A percentile compares a stretch with the other conserved stretches of the same genome.
Conservation (phyloP, 257 asterid species). For the Mentha longifolia region DNA sequence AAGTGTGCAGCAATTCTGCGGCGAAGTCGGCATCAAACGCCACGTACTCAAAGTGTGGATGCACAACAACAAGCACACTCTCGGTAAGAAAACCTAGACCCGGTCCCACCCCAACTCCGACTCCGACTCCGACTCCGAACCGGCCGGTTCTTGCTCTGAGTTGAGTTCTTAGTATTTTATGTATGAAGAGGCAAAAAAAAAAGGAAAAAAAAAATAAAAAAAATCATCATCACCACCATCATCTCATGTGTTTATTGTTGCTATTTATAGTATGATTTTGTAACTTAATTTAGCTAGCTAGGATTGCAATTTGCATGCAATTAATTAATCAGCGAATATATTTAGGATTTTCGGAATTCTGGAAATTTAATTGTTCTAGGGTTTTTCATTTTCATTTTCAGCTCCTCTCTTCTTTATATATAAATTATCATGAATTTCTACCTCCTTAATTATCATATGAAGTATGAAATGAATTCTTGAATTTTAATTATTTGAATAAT, state of each 20-base stretch:
- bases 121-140: too few relatives aligned
- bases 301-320: constrained; percentile 35
- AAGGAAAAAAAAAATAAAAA: not conserved
- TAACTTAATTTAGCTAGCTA: constrained; percentile 24
- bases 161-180: constrained; percentile 23
- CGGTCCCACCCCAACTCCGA: too few relatives aligned
- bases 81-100: constrained; percentile 47
- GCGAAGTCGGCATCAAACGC: constrained; percentile 46
- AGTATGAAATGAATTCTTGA: not conserved
- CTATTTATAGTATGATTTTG: constrained; percentile 32
- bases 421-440: not conserved
- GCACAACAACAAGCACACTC: constrained; percentile 55
- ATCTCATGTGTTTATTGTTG: constrained; percentile 16
- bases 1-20: constrained; percentile 44
- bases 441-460: too few relatives aligned
- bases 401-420: not conserved
- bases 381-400: not conserved
- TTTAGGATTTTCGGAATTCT: constrained; percentile 15
- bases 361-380: constrained; percentile 26
- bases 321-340: constrained; percentile 8
- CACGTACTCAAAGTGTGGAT: constrained; percentile 58
- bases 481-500: not conserved
- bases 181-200: not conserved
- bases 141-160: too few relatives aligned
- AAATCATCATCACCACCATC: not conserved